Percentiles rank a stretch among this genome's conserved stretches.
Evolutionary conservation across 2,329 filamentous ascomycete genomes (phyloP).

Genomic region (Stachybotrys chlorohalonatus): DNA sequence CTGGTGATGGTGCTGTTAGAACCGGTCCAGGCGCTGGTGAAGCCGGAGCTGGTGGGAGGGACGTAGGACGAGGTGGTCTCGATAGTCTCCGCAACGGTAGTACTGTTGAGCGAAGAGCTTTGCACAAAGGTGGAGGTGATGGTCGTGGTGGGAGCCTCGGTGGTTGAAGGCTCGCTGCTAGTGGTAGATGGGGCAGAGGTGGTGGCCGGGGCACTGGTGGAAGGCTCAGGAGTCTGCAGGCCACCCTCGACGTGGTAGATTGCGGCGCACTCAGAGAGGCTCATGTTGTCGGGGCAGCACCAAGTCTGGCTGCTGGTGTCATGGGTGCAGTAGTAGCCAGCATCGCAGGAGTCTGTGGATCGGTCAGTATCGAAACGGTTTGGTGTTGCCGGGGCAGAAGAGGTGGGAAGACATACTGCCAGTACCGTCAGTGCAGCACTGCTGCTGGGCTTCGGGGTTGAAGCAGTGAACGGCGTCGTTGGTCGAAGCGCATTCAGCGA

Average conservation of each 20-base stretch:
- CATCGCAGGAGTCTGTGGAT: constrained; percentile 46
- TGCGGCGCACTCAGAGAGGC: constrained; percentile 44
- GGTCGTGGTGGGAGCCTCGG: constrained; percentile 16
- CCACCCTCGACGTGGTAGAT: constrained; percentile 40
- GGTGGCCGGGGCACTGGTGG: constrained; percentile 16
- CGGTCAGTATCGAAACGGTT: not conserved
- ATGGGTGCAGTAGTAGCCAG: constrained; percentile 54
- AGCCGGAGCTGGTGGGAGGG: constrained; percentile 13
- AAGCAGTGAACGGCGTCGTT: constrained; percentile 49
- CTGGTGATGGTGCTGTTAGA: constrained; percentile 21
- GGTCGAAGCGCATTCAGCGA: constrained; percentile 37
- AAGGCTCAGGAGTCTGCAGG: constrained; percentile 27
- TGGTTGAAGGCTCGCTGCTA: constrained; percentile 16
- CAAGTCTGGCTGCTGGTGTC: constrained; percentile 40
- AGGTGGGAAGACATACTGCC: constrained; percentile 39
- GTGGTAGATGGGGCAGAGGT: constrained; percentile 12
- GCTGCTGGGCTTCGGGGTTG: constrained; percentile 40
- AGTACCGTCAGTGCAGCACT: constrained; percentile 46
- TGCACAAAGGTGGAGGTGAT: constrained; percentile 12
- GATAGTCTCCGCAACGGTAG: constrained; percentile 8
- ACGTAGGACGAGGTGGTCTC: constrained; percentile 2
- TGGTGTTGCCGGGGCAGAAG: not conserved
- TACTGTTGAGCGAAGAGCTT: constrained; percentile 11
- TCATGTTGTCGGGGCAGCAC: constrained; percentile 51
- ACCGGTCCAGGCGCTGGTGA: constrained; percentile 19